phyloP scores from a whole-genome alignment of 1,284 basidiomycete species.

The Grifola frondosa region DNA sequence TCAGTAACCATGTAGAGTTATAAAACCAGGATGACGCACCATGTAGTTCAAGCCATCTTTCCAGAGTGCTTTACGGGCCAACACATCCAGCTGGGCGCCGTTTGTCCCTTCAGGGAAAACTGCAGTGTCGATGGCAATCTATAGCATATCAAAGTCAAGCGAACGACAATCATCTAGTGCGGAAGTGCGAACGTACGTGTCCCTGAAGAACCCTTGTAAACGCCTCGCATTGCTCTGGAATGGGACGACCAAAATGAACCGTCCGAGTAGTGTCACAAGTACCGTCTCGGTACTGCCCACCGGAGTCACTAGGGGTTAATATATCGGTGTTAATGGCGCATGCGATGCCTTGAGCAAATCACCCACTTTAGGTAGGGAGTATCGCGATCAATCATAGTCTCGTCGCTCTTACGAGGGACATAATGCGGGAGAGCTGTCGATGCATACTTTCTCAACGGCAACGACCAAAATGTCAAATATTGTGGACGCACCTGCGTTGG shows the following conservation, averaged over 20 bases:
- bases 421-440: constrained; percentile 86
- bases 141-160: constrained; percentile 16
- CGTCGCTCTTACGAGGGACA: constrained; percentile 70
- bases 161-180: constrained; percentile 1
- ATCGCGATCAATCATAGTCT: constrained; percentile 72
- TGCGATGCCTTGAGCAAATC: constrained; percentile 5
- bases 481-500: constrained; percentile 71
- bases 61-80: constrained; percentile 86
- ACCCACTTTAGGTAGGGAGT: constrained; percentile 88
- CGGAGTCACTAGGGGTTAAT: constrained; percentile 67
- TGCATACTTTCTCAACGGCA: constrained; percentile 3
- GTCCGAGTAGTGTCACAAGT: constrained; percentile 95
- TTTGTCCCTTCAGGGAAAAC: constrained; percentile 89
- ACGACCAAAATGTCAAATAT: too few relatives aligned
- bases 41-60: constrained; percentile 85
- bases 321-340: constrained; percentile 7
- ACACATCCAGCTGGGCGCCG: constrained; percentile 77
- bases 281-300: constrained; percentile 86
- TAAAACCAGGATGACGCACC: constrained; percentile 40
- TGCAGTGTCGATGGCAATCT: constrained; percentile 90
- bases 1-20: constrained; percentile 13
- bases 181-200: constrained; percentile 60
- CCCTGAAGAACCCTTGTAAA: constrained; percentile 96
- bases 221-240: constrained; percentile 81
- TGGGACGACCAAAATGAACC: constrained; percentile 84